A percentile compares a stretch with the other conserved stretches of the same genome.
Conservation (phyloP, 139 green algal species). For the Zygnema cylindricum region DNA sequence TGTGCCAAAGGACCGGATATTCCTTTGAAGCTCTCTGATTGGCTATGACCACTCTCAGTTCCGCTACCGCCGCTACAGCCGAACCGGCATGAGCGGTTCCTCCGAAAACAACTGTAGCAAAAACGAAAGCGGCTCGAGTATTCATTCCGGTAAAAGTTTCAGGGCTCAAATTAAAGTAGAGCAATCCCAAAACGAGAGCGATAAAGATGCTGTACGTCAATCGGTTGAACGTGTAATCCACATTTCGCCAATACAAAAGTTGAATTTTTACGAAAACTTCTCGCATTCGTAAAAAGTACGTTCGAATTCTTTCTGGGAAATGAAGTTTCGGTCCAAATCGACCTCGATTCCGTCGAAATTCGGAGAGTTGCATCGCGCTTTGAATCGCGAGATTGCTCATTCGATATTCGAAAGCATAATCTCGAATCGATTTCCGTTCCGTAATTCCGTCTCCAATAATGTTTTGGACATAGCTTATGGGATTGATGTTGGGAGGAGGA, state of each 20-base stretch:
- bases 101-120: slow-evolving; percentile 9
- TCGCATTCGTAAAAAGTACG: too few relatives aligned
- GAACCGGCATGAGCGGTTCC: not conserved
- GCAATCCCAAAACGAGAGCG: slow-evolving; percentile 21
- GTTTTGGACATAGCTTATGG: slow-evolving; percentile 12
- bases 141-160: not conserved
- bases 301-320: not conserved
- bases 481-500: not conserved
- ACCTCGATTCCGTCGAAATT: not conserved
- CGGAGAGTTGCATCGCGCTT: not conserved
- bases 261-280: not conserved
- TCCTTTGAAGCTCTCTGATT: not conserved
- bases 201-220: slow-evolving; percentile 23
- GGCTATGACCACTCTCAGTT: slow-evolving; percentile 4
- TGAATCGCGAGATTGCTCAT: not conserved
- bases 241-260: slow-evolving; percentile 38
- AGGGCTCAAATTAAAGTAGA: slow-evolving; percentile 32
- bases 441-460: slow-evolving; percentile 11
- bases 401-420: slow-evolving; percentile 48
- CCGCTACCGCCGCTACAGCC: not conserved
- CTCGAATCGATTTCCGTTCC: not conserved
- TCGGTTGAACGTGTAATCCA: slow-evolving; percentile 41
- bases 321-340: not conserved
- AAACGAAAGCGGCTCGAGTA: slow-evolving; percentile 3
- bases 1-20: not conserved